Conservation (phyloP, 305 asterid species). For the Withania somnifera region DNA sequence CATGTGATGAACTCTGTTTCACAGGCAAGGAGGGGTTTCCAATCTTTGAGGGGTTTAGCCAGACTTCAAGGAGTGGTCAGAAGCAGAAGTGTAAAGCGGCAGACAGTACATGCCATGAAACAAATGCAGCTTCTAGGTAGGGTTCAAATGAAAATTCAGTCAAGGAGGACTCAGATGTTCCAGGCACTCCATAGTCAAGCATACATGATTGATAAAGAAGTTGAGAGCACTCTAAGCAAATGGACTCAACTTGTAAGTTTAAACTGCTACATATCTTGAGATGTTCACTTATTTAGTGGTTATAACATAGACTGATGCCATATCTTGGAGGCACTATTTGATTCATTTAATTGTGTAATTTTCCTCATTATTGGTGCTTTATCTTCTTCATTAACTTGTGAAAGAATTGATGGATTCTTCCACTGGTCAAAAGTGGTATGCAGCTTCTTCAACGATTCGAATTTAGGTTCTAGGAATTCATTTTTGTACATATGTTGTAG, state of each 20-base stretch:
- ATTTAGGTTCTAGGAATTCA: not conserved
- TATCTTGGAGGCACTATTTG: not conserved
- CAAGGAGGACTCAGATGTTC: constrained; percentile 70
- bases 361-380: not conserved
- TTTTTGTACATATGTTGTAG: not conserved
- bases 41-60: constrained; percentile 80
- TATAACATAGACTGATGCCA: not conserved
- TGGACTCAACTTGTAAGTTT: constrained; percentile 52
- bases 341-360: not conserved
- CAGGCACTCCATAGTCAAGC: constrained; percentile 42
- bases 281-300: not conserved
- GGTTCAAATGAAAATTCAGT: constrained; percentile 82
- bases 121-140: constrained; percentile 85
- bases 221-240: constrained; percentile 65
- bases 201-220: constrained; percentile 44
- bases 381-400: not conserved
- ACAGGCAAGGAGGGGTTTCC: constrained; percentile 73
- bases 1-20: not conserved
- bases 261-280: not conserved
- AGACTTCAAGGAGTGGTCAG: constrained; percentile 90
- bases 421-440: not conserved
- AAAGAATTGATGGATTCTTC: not conserved
- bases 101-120: constrained; percentile 71
- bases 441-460: not conserved
- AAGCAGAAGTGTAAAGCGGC: constrained; percentile 72